Evolutionary conservation across 176 grass and related monocot genomes (phyloP), one percentile per base, ranked within the genome.

Genomic region (Melocanna baccifera): DNA sequence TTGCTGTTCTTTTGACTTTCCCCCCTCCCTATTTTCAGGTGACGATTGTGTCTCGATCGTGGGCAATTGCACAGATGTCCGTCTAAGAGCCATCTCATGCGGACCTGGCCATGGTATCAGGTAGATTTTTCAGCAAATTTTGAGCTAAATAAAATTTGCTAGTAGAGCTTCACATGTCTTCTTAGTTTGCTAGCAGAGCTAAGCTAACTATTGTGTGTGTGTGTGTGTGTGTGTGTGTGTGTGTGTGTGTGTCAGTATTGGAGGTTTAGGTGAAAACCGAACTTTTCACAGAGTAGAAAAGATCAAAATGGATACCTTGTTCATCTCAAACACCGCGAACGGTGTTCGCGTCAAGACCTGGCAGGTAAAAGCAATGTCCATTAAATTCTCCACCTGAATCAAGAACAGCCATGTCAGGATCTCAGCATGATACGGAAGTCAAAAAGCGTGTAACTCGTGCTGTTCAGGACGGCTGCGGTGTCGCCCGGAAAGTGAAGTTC

Each of bases 21-120:
- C 1, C 3, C 20, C 4, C 32, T 56, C 34, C 34, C 34, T 36
- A 36, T 67, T 45, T 87, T 70, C 71, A 97, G 95, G 95, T 36
- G 88, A 89, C 25, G 95, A 97, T 13, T 97, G 95, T 23, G 88
- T 97, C 28, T 94, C 95, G 20, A 94, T 97, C 26, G 69, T 87
- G 19, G 73, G 90, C 23, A 94, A 91, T 45, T 92, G 88, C 79
- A 88, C 90, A 5, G 84, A 92, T 65, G 86, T 97, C 51, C 69
- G 66, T 20, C 80, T 92, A 2, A 91, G 58, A 76, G 73, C 73
- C 46, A 75, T 97, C 36, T 79, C 88, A 1, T 97, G 95, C 43
- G 95, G 92, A 53, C 88, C 95, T 79, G 92, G 94, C 41, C 88
- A 92, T 78, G 94, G 94, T 12, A 97, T 97, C 69, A 97, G 92